Percentiles rank a stretch among this genome's conserved stretches.
These are phyloP conservation scores for Candida orba DNA, from an alignment of 805 yeast genomes.

Conservation along the genomic window DNA sequence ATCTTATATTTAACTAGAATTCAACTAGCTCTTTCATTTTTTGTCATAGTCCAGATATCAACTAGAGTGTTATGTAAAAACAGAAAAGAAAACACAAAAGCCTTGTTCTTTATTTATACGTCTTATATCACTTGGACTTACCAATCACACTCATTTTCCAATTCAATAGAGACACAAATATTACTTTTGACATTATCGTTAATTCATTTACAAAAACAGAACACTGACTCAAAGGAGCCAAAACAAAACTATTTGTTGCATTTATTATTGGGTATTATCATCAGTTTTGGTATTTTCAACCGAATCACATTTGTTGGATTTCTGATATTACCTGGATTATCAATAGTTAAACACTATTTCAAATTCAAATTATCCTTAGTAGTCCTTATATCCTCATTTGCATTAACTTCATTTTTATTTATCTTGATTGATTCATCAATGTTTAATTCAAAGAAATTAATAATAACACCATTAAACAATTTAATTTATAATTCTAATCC, in stretches of 20 bases:
- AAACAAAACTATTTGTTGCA: slow-evolving; percentile 15
- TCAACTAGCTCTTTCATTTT: slow-evolving; percentile 32
- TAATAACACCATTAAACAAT: slow-evolving; percentile 74
- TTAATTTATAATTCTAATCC: slow-evolving; percentile 56
- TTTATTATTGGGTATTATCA: slow-evolving; percentile 37
- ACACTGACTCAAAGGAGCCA: slow-evolving; percentile 1
- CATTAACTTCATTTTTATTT: slow-evolving; percentile 28
- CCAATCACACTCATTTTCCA: slow-evolving; percentile 88
- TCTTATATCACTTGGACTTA: slow-evolving; percentile 70
- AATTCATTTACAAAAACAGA: slow-evolving; percentile 26
- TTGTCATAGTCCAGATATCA: slow-evolving; percentile 28
- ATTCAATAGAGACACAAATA: slow-evolving; percentile 61
- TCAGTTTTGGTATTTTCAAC: slow-evolving; percentile 72
- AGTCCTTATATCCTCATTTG: slow-evolving; percentile 29
- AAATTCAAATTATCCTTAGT: slow-evolving; percentile 29
- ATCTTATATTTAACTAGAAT: slow-evolving; percentile 50
- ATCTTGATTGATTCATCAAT: slow-evolving; percentile 49
- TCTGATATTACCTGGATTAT: slow-evolving; percentile 53
- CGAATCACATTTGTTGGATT: slow-evolving; percentile 79
- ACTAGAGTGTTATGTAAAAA: slow-evolving; percentile 41
- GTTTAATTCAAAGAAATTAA: slow-evolving; percentile 22
- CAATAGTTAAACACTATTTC: slow-evolving; percentile 36
- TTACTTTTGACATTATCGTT: slow-evolving; percentile 34
- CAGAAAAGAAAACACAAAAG: slow-evolving; percentile 38
- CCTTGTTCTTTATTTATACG: slow-evolving; percentile 36